Base-by-base conservation (phyloP, 73 alveolate genomes). In the Symbiodinium pilosum region DNA sequence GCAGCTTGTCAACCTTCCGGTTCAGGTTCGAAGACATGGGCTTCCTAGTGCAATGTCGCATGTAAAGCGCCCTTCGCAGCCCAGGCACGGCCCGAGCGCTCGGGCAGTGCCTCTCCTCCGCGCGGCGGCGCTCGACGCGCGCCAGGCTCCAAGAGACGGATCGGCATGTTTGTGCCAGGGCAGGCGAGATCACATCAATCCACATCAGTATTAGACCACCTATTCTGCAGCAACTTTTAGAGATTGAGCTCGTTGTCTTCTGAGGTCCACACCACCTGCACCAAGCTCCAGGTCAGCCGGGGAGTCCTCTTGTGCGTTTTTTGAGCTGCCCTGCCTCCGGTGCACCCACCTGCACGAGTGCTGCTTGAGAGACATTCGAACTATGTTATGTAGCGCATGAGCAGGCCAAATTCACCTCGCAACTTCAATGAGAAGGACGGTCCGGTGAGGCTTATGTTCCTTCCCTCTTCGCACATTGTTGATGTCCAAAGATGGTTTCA, bases 401-500 rank as follows among this genome's bases (percentile, higher is more conserved):
- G 24, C 43, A 87, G 97, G 97, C 97, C 97, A 7, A 69, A 69
- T 77, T 91, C 97, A 3, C 97, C 97, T 4, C 87, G 97, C 41
- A 91, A 30, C 28, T 91, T 91, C 97, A 91, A 71, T 32, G 97
- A 91, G 52, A 68, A 71, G 81, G 81, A 64, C 81, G 9, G n/a
- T n/a, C n/a, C n/a, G n/a, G n/a, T n/a, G n/a, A n/a, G n/a, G n/a
- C n/a, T n/a, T n/a, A n/a, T n/a, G n/a, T n/a, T n/a, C n/a, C n/a
- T n/a, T n/a, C n/a, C n/a, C n/a, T n/a, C n/a, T n/a, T n/a, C n/a
- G n/a, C n/a, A n/a, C n/a, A n/a, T n/a, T n/a, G n/a, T n/a, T n/a
- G n/a, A n/a, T n/a, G n/a, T n/a, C n/a, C n/a, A n/a, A n/a, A n/a
- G n/a, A n/a, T n/a, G n/a, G n/a, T n/a, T n/a, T n/a, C n/a, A n/a